Percentiles rank a stretch among this genome's conserved stretches.
Conservation (phyloP, 306 rosid genomes). For the Trifolium pratense region DNA sequence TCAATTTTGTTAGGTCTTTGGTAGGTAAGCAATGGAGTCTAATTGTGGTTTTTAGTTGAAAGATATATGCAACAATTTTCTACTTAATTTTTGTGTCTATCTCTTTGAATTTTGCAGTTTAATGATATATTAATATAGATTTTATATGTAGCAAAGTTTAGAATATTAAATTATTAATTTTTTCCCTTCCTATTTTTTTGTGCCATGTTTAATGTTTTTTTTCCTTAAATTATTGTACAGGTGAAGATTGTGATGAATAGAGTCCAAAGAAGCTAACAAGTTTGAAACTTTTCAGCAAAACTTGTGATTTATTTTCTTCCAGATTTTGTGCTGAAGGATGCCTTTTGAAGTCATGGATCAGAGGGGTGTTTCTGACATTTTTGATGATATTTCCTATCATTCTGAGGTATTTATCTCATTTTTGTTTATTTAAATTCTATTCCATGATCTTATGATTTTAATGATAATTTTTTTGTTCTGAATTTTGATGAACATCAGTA, state of each 20-base stretch:
- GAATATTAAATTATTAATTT: neutral
- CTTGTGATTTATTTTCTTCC: conserved; percentile 10
- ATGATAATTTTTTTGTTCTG: neutral
- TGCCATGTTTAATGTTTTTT: neutral
- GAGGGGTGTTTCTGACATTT: conserved; percentile 61
- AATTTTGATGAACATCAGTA: neutral
- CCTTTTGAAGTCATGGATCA: conserved; percentile 77
- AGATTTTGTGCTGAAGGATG: conserved; percentile 57
- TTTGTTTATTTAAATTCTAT: neutral
- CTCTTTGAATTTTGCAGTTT: conserved; percentile 27
- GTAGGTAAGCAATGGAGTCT: conserved; percentile 55
- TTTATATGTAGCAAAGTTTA: conserved; percentile 17
- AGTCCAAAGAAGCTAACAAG: conserved; percentile 38
- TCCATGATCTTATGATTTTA: conserved; percentile 20
- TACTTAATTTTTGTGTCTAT: conserved; percentile 1
- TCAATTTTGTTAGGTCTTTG: conserved; percentile 55
- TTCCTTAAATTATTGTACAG: conserved; percentile 41
- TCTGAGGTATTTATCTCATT: conserved; percentile 55
- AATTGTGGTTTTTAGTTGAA: conserved; percentile 41
- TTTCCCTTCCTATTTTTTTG: neutral
- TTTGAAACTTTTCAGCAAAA: conserved; percentile 37
- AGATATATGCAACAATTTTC: conserved; percentile 31
- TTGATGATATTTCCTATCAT: conserved; percentile 62
- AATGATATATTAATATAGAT: neutral
- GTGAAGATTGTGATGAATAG: conserved; percentile 31